Evolutionary conservation across 1,284 basidiomycete genomes (phyloP).

Genomic region (Agroathelia rolfsii): DNA sequence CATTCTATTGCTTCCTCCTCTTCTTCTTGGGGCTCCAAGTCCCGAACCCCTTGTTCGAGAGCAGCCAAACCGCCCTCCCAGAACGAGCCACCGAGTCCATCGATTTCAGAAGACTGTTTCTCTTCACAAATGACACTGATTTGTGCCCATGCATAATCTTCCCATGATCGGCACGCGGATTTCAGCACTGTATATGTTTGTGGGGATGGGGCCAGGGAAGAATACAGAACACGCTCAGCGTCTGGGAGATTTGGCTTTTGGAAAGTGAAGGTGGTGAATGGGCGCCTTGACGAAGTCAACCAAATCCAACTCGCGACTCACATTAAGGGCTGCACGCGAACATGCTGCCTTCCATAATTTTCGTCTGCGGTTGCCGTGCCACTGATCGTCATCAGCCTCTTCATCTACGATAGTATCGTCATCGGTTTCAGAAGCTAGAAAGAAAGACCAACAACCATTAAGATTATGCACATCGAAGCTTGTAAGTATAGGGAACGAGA

Average conservation of each 20-base stretch:
- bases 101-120: constrained; percentile 55
- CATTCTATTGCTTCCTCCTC: constrained; percentile 50
- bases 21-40: constrained; percentile 22
- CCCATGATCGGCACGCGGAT: constrained; percentile 81
- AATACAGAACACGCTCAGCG: constrained; percentile 79
- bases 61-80: constrained; percentile 48
- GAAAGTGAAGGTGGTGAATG: constrained; percentile 5
- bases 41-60: constrained; percentile 25
- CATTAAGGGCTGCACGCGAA: constrained; percentile 68
- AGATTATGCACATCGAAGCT: background rate
- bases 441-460: background rate
- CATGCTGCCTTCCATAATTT: constrained; percentile 83
- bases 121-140: constrained; percentile 81
- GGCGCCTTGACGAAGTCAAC: no score
- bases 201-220: constrained; percentile 73
- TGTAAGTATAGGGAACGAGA: background rate
- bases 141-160: constrained; percentile 92
- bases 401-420: constrained; percentile 45
- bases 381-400: constrained; percentile 36
- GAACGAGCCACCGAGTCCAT: constrained; percentile 44
- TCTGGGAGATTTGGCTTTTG: constrained; percentile 65
- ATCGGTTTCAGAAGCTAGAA: constrained; percentile 26
- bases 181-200: constrained; percentile 71
- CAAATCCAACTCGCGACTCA: constrained; percentile 31
- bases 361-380: constrained; percentile 66